Evolutionary conservation across 805 yeast genomes (phyloP).

Genomic region (Wickerhamiella dianesei): DNA sequence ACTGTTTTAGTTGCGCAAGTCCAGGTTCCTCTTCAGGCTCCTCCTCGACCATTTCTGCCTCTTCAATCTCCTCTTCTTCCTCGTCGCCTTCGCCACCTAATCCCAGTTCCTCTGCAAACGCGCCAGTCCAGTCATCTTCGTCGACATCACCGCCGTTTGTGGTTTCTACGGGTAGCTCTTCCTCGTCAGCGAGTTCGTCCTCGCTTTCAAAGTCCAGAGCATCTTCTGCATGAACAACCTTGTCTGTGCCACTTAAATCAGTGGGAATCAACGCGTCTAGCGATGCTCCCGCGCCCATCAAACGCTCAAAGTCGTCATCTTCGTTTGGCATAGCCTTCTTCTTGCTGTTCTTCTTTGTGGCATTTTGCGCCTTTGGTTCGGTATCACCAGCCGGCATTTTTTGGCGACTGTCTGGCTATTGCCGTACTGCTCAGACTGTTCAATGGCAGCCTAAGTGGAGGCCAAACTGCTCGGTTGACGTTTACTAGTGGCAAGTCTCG

Average conservation of each 20-base stretch:
- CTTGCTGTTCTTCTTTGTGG: not conserved
- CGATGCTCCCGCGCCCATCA: conserved; percentile 20
- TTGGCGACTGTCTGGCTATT: no score
- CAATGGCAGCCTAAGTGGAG: not conserved
- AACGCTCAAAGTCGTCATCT: conserved; percentile 24
- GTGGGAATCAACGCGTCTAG: conserved; percentile 22
- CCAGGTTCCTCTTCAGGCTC: conserved; percentile 11
- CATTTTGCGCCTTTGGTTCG: not conserved
- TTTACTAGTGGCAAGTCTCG: no score
- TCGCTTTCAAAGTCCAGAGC: conserved; percentile 92
- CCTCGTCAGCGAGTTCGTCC: conserved; percentile 90
- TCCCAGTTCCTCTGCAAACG: conserved; percentile 24
- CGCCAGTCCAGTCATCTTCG: conserved; percentile 23
- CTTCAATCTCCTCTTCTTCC: conserved; percentile 4
- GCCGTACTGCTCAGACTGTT: not conserved
- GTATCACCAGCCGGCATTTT: no score
- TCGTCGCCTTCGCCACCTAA: conserved; percentile 17
- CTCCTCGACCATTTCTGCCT: conserved; percentile 11
- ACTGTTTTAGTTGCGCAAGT: conserved; percentile 21
- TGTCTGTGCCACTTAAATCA: conserved; percentile 32
- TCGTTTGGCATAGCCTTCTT: conserved; percentile 9
- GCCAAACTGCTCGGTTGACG: no score
- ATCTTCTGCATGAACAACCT: conserved; percentile 70
- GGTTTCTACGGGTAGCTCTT: conserved; percentile 23
- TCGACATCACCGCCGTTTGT: conserved; percentile 13